Base-by-base conservation (phyloP, 1,284 basidiomycete species). In the Takashimella tepidaria region DNA sequence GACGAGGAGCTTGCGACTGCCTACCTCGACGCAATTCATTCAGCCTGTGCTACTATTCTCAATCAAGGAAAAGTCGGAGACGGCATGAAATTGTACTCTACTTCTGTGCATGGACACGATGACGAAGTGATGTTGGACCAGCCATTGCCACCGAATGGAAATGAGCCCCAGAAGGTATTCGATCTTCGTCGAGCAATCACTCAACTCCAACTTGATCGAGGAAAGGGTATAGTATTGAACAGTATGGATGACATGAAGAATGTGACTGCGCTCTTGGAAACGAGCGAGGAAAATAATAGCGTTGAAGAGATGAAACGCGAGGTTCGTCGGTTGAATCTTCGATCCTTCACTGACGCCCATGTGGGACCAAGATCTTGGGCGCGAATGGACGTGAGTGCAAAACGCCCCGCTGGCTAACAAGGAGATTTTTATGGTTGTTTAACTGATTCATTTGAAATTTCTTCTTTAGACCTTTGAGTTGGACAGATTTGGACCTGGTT, bases 11-110 rank as follows among this genome's bases (percentile, higher is more conserved):
- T 88, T 42, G 85, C 84, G n/a, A 75, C 78, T 12, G 83, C 87
- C 2, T 92, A 89, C 73, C 80, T 96, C 37, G 81, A 84, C 65
- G 77, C 79, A n/a, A n/a, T n/a, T n/a, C n/a, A n/a, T n/a, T n/a
- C n/a, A n/a, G n/a, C n/a, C n/a, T 55, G 42, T 53, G 41, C 45
- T 41, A 22, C 37, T 47, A 47, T 37, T 42, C 41, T 27, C 25
- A 46, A 55, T 31, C 56, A 48, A 41, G 48, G 47, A 19, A 22
- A 54, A 25, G 21, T 48, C 31, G 12, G 58, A 41, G 68, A 73
- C 47, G 21, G n/a, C n/a, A n/a, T n/a, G n/a, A n/a, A n/a, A n/a
- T n/a, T n/a, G n/a, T n/a, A n/a, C n/a, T n/a, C n/a, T n/a, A n/a
- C n/a, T n/a, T n/a, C n/a, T n/a, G n/a, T n/a, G n/a, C n/a, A 37